Conservation (phyloP, 441 rosid genomes). For the Croton laevigatus region DNA sequence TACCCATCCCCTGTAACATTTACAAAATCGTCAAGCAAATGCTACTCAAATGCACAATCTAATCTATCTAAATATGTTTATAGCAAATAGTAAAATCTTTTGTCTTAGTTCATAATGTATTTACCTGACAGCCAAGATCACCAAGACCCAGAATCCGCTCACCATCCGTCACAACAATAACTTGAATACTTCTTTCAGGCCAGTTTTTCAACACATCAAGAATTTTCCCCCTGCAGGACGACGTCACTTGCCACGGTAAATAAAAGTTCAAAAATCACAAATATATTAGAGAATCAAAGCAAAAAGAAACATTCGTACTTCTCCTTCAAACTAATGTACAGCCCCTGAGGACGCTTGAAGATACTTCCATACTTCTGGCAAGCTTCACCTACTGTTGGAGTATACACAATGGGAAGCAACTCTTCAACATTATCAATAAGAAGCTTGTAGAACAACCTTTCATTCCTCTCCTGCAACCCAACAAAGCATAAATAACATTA, state of each 20-base stretch:
- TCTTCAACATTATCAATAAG: constrained; percentile 92
- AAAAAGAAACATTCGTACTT: constrained; percentile 39
- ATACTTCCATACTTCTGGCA: constrained; percentile 96
- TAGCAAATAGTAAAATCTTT: background rate
- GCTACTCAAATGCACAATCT: background rate
- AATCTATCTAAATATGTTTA: background rate
- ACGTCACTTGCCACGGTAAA: constrained; percentile 13
- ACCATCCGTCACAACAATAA: constrained; percentile 95
- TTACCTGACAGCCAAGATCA: constrained; percentile 97
- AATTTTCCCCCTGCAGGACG: constrained; percentile 64
- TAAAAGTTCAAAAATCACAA: background rate
- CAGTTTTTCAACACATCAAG: constrained; percentile 88
- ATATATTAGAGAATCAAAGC: background rate
- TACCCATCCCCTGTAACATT: constrained; percentile 87
- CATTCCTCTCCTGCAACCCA: constrained; percentile 70
- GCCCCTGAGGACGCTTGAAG: constrained; percentile 92
- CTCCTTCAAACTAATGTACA: constrained; percentile 84
- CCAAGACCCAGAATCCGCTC: constrained; percentile 92
- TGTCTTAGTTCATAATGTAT: background rate
- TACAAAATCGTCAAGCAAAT: background rate
- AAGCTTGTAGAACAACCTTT: constrained; percentile 86
- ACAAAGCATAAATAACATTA: background rate
- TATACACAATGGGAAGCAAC: constrained; percentile 88
- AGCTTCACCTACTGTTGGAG: constrained; percentile 97
- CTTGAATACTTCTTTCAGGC: constrained; percentile 87